Evolutionary conservation across 352 stramenopile species (phyloP), one percentile per base, ranked within the genome.

Genomic region (Phytophthora crassamura): DNA sequence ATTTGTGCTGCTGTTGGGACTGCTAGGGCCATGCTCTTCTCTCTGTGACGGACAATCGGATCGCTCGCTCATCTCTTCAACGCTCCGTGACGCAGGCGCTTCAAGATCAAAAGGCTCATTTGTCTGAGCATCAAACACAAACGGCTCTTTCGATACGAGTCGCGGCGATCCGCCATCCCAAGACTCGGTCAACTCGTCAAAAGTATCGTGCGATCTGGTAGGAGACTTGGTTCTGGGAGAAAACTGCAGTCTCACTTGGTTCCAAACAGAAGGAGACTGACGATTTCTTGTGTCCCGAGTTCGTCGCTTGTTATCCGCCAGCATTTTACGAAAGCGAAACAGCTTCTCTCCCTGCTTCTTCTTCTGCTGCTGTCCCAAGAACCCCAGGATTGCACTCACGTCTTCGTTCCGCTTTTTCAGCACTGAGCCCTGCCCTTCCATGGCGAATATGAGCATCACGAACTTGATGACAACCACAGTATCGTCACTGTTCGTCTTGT

Each of bases 391-490:
- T 3, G 84, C 71, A 20, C 78, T 64, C 30, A 92, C 49, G 22
- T 92, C 83, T 3, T 87, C 68, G 14, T 67, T 87, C 7, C 80
- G 69, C 54, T 84, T 86, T 15, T 77, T 76, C 12, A 92, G 59
- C 33, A 92, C 73, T 0, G 83, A 87, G 5, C 83, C 83, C 41
- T 64, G 74, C 3, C 83, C 83, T 69, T 92, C 83, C 81, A 92
- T 92, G 0, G 81, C 78, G n/a, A 92, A 92, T 12, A 92, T 53
- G 10, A 92, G 62, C 81, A 92, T 92, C 6, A 89, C 62, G 41
- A 92, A 92, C 47, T 86, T 84, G 32, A 92, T 67, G 5, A 86
- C 70, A 9, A 79, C 52, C 6, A 74, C 53, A 4, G 74, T 78
- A 10, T 72, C 66, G 16, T 33, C 40, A 22, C 12, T 47, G 14